Base-by-base conservation (phyloP, 2,329 filamentous ascomycete species). In the Arthrobotrys conoides region DNA sequence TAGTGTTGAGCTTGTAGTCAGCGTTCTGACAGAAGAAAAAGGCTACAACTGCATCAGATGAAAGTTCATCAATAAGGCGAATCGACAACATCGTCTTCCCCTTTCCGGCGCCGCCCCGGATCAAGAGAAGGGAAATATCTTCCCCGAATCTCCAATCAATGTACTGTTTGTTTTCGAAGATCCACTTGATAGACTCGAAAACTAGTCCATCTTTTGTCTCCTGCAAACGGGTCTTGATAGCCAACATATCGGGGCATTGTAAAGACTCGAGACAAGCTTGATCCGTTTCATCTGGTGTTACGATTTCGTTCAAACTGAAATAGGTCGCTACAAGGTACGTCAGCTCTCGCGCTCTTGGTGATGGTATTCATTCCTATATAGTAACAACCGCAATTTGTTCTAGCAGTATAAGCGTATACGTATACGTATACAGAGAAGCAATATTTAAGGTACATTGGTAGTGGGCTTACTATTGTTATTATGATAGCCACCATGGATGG, bases 71-170 rank as follows among this genome's bases (percentile, higher is more conserved):
- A 30, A 85, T 82, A 9, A 85, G 80, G 20, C 82, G 83, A 48
- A 82, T 82, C 0, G 84, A 80, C 16, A 85, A 76, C 84, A 86
- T 85, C 6, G 84, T 85, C 79, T 85, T 86, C n/a, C 85, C 84
- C 70, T 85, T 85, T 10, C 84, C 84, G 48, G 83, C 81, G 51
- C 83, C 83, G 5, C 82, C 84, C 64, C 82, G 82, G 27, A 86
- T 83, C 84, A 83, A 85, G 18, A 85, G 82, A 3, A 84, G 63
- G 30, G 71, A 80, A 20, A 67, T 78, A 14, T 83, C 72, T 0
- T 81, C 51, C 18, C 71, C 71, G 71, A 82, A 49, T 12, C 61
- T 75, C 82, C 82, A 83, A 70, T 70, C 71, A 59, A 77, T 59
- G 48, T 82, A 83, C 38, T 71, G 66, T 20, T 27, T 14, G 61